Evolutionary conservation across 306 rosid genomes (phyloP), one percentile per base, ranked within the genome.

Genomic region (Psophocarpus tetragonolobus): DNA sequence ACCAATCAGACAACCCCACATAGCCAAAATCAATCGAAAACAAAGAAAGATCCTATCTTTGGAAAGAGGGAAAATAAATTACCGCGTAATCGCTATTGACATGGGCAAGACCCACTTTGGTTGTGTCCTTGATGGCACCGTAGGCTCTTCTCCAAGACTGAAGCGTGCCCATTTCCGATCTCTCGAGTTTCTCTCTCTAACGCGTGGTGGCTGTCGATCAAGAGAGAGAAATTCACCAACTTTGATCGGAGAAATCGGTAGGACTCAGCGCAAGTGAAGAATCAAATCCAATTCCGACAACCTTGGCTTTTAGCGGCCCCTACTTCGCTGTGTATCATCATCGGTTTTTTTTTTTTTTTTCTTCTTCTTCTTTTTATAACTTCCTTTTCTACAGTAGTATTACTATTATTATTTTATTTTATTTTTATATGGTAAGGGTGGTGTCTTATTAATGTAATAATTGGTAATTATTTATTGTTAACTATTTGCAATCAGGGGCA

Each of bases 51-150:
- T 68, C 48, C 71, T 80, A 74, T 68, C 44, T 74, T 74, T 71
- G 47, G 68, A 71, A 81, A 27, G 36, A 4, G 27, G 54, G 66
- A 4, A 42, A 42, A 2, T 18, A 32, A 1, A 62, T 33, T 82
- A 85, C 80, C 89, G 98, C 99, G 73, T 90, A 96, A 74, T 96
- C 99, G 93, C 99, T 96, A 71, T 96, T 96, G 96, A 96, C 99
- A 79, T 93, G 98, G 68, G 99, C 99, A 78, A 96, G 98, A 51
- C 99, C 99, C 85, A 96, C 99, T 96, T 91, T 96, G 87, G 99
- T 92, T 77, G 87, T 18, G 82, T 96, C 99, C 75, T 96, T 96
- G 83, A 96, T 71, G 68, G 98, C 98, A 33, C 99, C 99, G 64
- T 92, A 96, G 42, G 97, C 99, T 90, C 88, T 91, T 69, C 99